These are phyloP conservation scores for Aspergillus incahuasiensis DNA, from an alignment of 495 filamentous ascomycete genomes.

Conservation along the genomic window DNA sequence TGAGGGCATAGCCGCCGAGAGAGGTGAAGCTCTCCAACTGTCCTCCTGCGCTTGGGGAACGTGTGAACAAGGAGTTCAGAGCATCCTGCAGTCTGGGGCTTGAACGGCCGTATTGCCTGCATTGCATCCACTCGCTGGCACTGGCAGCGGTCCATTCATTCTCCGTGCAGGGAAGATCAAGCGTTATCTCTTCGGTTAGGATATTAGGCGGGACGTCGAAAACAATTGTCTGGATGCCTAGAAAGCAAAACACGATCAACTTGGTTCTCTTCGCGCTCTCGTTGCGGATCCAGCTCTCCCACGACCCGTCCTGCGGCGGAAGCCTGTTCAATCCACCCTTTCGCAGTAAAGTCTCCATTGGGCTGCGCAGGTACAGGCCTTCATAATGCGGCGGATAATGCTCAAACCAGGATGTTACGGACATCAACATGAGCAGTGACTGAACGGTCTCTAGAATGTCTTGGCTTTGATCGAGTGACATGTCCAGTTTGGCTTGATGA, in stretches of 20 bases:
- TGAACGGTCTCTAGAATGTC: conserved; percentile 32
- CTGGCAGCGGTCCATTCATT: conserved; percentile 34
- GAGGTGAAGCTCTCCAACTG: conserved; percentile 43
- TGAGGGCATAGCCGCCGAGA: conserved; percentile 62
- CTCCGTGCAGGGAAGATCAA: conserved; percentile 54
- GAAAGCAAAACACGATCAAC: conserved; percentile 46
- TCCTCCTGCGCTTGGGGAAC: conserved; percentile 13
- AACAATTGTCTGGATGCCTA: conserved; percentile 47
- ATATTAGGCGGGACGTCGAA: conserved; percentile 50
- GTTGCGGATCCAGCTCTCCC: conserved; percentile 46
- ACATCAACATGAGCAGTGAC: conserved; percentile 29
- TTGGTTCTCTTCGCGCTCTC: conserved; percentile 45
- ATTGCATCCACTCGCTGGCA: conserved; percentile 27
- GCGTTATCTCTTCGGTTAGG: conserved; percentile 56
- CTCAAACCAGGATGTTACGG: conserved; percentile 36
- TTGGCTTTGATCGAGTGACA: conserved; percentile 13
- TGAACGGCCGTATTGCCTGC: conserved; percentile 21
- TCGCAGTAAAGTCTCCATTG: conserved; percentile 31
- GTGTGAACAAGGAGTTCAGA: conserved; percentile 26
- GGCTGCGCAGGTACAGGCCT: conserved; percentile 30
- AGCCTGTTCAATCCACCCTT: conserved; percentile 32
- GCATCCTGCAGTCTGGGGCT: conserved; percentile 36
- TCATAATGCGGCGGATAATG: conserved; percentile 35
- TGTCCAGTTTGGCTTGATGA: not conserved
- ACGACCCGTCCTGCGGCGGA: conserved; percentile 32